Base-by-base conservation (phyloP, 176 grass and related monocot species). In the Zizania latifolia region DNA sequence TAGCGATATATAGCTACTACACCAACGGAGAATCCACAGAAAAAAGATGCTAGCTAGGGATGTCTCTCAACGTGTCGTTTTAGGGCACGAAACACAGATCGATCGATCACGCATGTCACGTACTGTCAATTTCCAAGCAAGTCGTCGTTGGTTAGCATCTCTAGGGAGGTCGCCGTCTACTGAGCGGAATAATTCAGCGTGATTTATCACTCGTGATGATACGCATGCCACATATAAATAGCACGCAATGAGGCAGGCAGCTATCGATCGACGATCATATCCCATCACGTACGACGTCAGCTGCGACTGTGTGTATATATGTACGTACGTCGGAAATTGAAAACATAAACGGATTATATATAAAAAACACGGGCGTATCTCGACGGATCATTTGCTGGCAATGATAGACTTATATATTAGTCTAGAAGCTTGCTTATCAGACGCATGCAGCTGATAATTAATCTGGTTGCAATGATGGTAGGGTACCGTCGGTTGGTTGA, bases 321-420 rank as follows among this genome's bases (percentile, higher is more conserved):
- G n/a, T n/a, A n/a, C n/a, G n/a, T 67, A 44, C 13, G 6, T 44
- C 37, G 15, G 41, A 45, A 28, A 12, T n/a, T 69, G 66, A 45
- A 28, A 34, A 34, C 17, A 34, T 31, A 63, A 12, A 9, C 8
- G 45, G 45, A 6, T 16, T 50, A 34, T n/a, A n/a, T n/a, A n/a
- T n/a, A 19, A 37, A 62, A 63, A 21, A 9, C 32, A 63, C 9
- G 32, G 33, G 9, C 14, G 14, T 74, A 59, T n/a, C 26, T 7
- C 19, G 45, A n/a, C n/a, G n/a, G n/a, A 59, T 59, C 55, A 60
- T 59, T 37, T n/a, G 73, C 73, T 62, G 37, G 38, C 39, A 55
- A 72, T 72, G 69, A 72, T 72, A 67, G 17, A 17, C n/a, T 60
- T 32, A 14, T 48, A 45, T 70, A 9, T 43, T 19, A 50, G n/a